Base-by-base conservation (phyloP, 2,329 filamentous ascomycete species). In the Lasiodiplodia citricola region DNA sequence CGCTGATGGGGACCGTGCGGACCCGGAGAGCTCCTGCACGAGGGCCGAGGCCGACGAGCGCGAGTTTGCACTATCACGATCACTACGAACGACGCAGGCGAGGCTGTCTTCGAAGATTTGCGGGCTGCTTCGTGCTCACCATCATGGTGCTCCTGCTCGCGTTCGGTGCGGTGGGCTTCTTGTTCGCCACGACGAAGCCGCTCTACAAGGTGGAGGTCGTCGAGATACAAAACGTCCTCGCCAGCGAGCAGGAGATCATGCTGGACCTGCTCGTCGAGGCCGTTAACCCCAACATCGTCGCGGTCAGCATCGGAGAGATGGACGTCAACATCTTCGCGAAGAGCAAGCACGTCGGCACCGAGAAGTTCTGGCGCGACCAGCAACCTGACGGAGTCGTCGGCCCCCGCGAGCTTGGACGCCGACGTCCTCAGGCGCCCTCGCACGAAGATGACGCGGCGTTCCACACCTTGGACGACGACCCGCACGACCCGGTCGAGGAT, bases 291-390 rank as follows among this genome's bases (percentile, higher is more conserved):
- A 99, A 98, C 74, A 90, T 97, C 51, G 91, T 98, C 50, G 90
- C 93, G 2, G 91, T 99, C 52, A 91, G 91, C 2, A 89, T 99
- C 47, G 90, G 92, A 71, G 90, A 94, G 57, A 91, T 96, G 76
- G 94, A 98, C 77, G 86, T 98, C 68, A 94, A 96, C 75, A 87
- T 99, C 38, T 98, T 98, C 80, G 96, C 96, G 37, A 97, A 96
- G 80, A 97, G 94, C 70, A 93, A 92, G 70, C 92, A 95, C 76
- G 92, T 95, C 14, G 92, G 92, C n/a, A 84, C 83, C 13, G 85
- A 87, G 68, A 75, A 72, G 54, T 81, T 76, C 78, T 82, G 80
- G 80, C 76, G 78, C 6, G 77, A 81, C 35, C 79, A 81, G 66
- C 75, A 75, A 10, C 72, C 74, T 8, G 71, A 71, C 14, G 65